Percentiles rank a stretch among this genome's conserved stretches.
phyloP scores from a whole-genome alignment of 805 yeast species.

The Ogataea haglerorum region DNA sequence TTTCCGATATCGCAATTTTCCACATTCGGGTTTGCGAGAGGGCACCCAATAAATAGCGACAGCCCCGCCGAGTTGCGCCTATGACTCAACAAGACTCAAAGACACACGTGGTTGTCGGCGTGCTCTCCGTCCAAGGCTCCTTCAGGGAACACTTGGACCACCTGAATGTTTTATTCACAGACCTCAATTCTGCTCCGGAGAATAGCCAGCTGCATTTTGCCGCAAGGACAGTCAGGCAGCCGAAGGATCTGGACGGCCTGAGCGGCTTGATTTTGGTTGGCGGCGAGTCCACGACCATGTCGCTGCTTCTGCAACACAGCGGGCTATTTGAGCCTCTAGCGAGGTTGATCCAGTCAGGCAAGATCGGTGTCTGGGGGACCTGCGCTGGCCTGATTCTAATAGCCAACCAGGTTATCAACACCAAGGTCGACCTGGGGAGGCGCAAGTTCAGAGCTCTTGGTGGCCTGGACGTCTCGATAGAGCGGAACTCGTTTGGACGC shows the following conservation, averaged over 20 bases:
- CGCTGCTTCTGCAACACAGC: constrained; percentile 65
- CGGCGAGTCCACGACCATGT: constrained; percentile 69
- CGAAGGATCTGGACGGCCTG: constrained; percentile 46
- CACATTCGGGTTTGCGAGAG: not conserved
- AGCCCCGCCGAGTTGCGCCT: not conserved
- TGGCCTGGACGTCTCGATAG: constrained; percentile 60
- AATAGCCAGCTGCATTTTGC: constrained; percentile 32
- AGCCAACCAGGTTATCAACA: constrained; percentile 50
- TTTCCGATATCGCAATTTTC: not conserved
- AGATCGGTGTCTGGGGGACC: constrained; percentile 73
- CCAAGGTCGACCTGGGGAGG: constrained; percentile 42
- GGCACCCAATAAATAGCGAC: not conserved
- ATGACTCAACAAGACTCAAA: not conserved
- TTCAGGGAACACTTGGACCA: constrained; percentile 63
- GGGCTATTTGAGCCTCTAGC: constrained; percentile 53
- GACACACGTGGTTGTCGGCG: constrained; percentile 47
- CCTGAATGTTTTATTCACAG: constrained; percentile 36
- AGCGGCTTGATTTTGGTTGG: constrained; percentile 66
- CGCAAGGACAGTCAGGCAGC: constrained; percentile 49
- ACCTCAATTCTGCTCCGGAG: constrained; percentile 27
- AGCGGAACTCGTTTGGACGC: constrained; percentile 76
- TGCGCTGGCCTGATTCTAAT: constrained; percentile 79
- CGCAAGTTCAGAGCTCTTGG: constrained; percentile 48
- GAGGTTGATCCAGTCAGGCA: constrained; percentile 45
- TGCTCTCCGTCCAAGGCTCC: constrained; percentile 77